Evolutionary conservation across 768 basidiomycete genomes (phyloP).

Genomic region (Tephrocybe sp.): DNA sequence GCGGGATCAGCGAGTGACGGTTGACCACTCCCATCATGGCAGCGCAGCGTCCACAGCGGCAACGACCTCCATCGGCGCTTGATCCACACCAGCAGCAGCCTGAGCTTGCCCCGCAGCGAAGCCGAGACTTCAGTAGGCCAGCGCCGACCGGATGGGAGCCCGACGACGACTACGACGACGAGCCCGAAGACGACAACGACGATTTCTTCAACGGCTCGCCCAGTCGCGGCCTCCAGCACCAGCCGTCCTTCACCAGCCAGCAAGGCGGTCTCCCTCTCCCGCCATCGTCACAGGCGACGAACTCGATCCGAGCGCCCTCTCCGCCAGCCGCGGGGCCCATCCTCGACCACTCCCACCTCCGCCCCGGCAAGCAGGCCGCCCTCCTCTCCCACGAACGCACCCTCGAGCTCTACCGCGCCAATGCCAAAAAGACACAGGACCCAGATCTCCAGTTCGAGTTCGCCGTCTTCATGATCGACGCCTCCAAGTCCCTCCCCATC

Average conservation of each 20-base stretch:
- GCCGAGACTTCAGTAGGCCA: conserved; percentile 9
- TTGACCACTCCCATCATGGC: conserved; percentile 19
- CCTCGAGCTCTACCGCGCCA: conserved; percentile 93
- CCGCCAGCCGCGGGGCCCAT: conserved; percentile 66
- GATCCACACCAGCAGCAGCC: conserved; percentile 11
- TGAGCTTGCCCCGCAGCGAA: conserved; percentile 10
- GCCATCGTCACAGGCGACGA: conserved; percentile 44
- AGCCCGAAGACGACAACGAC: conserved; percentile 20
- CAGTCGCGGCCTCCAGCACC: conserved; percentile 6
- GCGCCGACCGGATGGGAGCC: conserved; percentile 11
- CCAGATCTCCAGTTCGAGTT: conserved; percentile 98
- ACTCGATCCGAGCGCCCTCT: conserved; percentile 66
- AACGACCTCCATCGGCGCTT: conserved; percentile 12
- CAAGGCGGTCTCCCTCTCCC: conserved; percentile 17
- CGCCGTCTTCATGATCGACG: conserved; percentile 98
- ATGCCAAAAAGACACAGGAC: conserved; percentile 98
- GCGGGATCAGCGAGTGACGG: background rate
- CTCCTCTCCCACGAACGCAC: conserved; percentile 95
- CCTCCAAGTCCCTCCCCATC: conserved; percentile 86
- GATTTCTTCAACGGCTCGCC: conserved; percentile 24
- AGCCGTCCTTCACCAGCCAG: conserved; percentile 9
- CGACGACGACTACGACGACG: conserved; percentile 19
- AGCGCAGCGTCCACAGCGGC: conserved; percentile 15
- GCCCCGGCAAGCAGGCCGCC: conserved; percentile 89
- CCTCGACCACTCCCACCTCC: conserved; percentile 89